Percentiles rank a stretch among this genome's conserved stretches.
Conservation (phyloP, 805 yeast genomes). For the Nakazawaea peltata region DNA sequence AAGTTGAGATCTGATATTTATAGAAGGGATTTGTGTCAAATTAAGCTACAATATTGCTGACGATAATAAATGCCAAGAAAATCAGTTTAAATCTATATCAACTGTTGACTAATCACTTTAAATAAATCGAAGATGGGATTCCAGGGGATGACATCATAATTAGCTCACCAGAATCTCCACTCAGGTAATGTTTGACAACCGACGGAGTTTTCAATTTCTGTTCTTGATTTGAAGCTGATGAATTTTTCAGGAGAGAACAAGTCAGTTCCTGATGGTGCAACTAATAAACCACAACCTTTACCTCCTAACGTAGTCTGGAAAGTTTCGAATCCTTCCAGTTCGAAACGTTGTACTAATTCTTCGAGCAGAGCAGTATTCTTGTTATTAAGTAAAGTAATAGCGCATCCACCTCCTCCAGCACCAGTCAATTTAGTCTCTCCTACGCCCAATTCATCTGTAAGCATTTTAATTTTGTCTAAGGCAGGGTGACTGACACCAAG, state of each 20-base stretch:
- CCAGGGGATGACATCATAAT: too few relatives aligned
- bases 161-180: conserved; percentile 59
- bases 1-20: too few relatives aligned
- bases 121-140: too few relatives aligned
- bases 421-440: conserved; percentile 95
- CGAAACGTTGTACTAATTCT: conserved; percentile 28
- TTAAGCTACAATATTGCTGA: too few relatives aligned
- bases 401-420: conserved; percentile 99
- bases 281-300: conserved; percentile 65
- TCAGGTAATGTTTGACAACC: conserved; percentile 32
- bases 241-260: background rate
- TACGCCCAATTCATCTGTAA: conserved; percentile 53
- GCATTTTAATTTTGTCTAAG: conserved; percentile 64
- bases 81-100: too few relatives aligned
- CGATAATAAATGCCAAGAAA: too few relatives aligned
- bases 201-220: conserved; percentile 38
- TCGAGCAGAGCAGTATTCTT: conserved; percentile 25
- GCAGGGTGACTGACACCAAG: conserved; percentile 91
- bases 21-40: too few relatives aligned
- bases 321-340: conserved; percentile 53
- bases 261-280: conserved; percentile 9
- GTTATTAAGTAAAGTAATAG: conserved; percentile 68
- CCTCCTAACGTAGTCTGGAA: conserved; percentile 85
- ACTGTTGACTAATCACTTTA: too few relatives aligned
- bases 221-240: conserved; percentile 28